Percentiles rank a stretch among this genome's conserved stretches.
phyloP scores from a whole-genome alignment of 2,329 filamentous ascomycete species.

The Allantophomopsis cytisporea region DNA sequence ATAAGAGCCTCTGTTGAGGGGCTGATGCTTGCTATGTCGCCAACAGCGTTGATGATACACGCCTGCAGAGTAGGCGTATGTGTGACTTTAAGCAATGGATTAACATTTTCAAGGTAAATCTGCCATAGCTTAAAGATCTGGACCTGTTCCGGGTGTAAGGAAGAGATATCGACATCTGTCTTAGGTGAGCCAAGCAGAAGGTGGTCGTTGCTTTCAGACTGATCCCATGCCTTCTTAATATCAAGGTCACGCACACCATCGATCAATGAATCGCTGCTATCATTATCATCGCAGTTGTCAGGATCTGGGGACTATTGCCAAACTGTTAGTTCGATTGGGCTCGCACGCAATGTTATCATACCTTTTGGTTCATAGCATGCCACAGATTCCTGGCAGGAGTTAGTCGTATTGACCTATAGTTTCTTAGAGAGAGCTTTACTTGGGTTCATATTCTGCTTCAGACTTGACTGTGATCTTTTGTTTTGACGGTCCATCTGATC shows the following conservation, averaged over 20 bases:
- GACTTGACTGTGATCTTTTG: constrained; percentile 12
- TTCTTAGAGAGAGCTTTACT: constrained; percentile 13
- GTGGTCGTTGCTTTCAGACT: constrained; percentile 26
- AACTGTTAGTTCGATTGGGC: constrained; percentile 6
- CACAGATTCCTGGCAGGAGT: constrained; percentile 28
- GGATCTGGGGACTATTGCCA: constrained; percentile 16
- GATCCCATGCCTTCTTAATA: constrained; percentile 31
- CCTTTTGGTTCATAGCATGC: constrained; percentile 28
- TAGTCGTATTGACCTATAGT: constrained; percentile 8
- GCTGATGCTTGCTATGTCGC: constrained; percentile 37
- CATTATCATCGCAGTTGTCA: too few species aligned
- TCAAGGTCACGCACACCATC: constrained; percentile 20
- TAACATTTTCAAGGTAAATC: constrained; percentile 58
- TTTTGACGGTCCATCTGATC: constrained; percentile 10
- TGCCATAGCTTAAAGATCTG: constrained; percentile 65
- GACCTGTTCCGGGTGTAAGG: constrained; percentile 43
- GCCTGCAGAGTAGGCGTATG: constrained; percentile 59
- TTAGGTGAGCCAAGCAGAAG: constrained; percentile 36
- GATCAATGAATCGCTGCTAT: constrained; percentile 17
- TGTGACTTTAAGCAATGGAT: constrained; percentile 59
- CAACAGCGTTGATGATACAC: constrained; percentile 47
- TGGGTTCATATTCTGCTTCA: constrained; percentile 15
- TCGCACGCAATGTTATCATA: constrained; percentile 11
- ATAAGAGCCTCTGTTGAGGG: constrained; percentile 46
- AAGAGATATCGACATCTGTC: constrained; percentile 26